Base-by-base conservation (phyloP, 169 alveolate genomes). In the Plasmodium billcollinsi region DNA sequence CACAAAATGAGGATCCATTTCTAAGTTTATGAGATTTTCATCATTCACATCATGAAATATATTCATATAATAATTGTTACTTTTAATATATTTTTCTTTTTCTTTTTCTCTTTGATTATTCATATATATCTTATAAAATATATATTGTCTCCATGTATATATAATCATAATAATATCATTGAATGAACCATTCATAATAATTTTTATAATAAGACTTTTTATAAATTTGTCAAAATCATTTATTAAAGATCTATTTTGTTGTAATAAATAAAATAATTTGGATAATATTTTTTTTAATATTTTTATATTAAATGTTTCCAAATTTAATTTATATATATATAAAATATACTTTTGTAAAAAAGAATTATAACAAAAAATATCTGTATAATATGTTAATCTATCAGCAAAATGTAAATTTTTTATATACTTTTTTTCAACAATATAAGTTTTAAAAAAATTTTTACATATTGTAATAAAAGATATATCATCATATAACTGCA, bases 301-400 rank as follows among this genome's bases (percentile, higher is more conserved):
- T 45, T 83, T 83, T 14, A 71, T 72, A 43, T 52, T 83, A 39
- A 83, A 83, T 20, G 1, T 29, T 50, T 18, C 45, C 12, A 83
- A 45, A 69, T 83, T 83, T n/a, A 56, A 24, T 73, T 61, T 83
- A 63, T 83, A 83, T 73, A 83, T 83, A 50, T 83, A 54, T 54
- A 83, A 54, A 69, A 83, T 58, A 83, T 83, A 63, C 26, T 83
- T 83, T 18, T 83, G 91, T 73, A 83, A 49, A 18, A 50, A 63
- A 39, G 73, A 72, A 59, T 73, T 58, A 29, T 83, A 15, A 29
- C 91, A 83, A 70, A 83, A 83, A 15, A 83, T 56, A 24, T 83
- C 91, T 6, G 91, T 83, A 15, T 83, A 83, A 49, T 83, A 83
- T 59, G 91, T 83, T 65, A 83, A 49, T 49, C 59, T 83, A 58